phyloP scores from a whole-genome alignment of 2,329 filamentous ascomycete genomes.

The Aspergillus sp. region DNA sequence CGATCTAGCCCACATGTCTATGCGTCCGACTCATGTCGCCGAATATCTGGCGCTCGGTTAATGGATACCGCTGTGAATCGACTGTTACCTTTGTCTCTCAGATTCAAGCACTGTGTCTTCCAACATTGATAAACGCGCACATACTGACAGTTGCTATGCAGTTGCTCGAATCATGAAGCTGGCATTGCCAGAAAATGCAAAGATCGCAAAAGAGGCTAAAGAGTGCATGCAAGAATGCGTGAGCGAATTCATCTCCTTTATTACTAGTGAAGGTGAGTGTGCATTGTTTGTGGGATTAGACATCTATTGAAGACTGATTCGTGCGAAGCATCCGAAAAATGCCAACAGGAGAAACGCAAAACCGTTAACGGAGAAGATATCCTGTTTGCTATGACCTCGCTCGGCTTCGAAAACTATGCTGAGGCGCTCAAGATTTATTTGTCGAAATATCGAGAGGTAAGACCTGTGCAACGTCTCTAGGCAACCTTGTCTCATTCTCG shows the following conservation, averaged over 20 bases:
- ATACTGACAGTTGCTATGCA: constrained; percentile 66
- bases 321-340: constrained; percentile 82
- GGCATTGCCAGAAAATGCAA: constrained; percentile 94
- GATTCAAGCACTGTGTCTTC: background rate
- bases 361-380: constrained; percentile 99
- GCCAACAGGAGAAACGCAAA: constrained; percentile 98
- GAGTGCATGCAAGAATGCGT: constrained; percentile 99
- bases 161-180: constrained; percentile 99
- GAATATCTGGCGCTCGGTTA: background rate
- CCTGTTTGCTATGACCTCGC: constrained; percentile 96
- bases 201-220: constrained; percentile 98
- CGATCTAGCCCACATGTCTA: background rate
- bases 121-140: background rate
- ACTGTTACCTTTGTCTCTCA: background rate
- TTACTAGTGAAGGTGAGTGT: constrained; percentile 90
- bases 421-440: constrained; percentile 98
- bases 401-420: constrained; percentile 98
- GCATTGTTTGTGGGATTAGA: background rate
- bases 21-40: background rate
- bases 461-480: constrained; percentile 41
- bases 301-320: background rate
- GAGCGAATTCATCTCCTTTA: constrained; percentile 99
- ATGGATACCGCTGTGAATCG: background rate
- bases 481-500: constrained; percentile 27
- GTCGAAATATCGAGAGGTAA: constrained; percentile 95